Base-by-base conservation (phyloP, 345 rosid species). In the Murraya koenigii region DNA sequence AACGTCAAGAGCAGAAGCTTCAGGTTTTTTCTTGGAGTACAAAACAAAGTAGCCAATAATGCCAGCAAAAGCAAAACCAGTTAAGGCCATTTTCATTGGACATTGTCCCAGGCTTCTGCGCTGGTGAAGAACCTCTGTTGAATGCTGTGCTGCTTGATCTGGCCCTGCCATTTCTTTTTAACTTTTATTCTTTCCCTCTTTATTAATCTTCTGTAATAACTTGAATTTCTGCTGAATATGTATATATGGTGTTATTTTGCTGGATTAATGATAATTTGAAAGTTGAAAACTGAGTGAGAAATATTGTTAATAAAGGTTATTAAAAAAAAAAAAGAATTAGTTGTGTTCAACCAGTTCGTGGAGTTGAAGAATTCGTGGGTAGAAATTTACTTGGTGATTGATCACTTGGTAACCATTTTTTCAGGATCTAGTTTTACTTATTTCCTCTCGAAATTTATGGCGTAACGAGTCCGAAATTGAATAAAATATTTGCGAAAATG, bases 1-100 rank as follows among this genome's bases (percentile, higher is more conserved):
- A 1, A 90, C 97, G 3, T 93, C 98, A 14, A 84, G 58, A 0
- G 94, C 97, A 0, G 93, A 76, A 36, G 90, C 85, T 59, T 88
- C 89, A 26, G 89, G 88, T 79, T 87, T 85, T 83, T 88, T 89
- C 80, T 86, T 89, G 76, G 89, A 66, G 49, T 80, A 90, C 77
- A 91, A 73, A 15, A 87, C 90, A 1, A 83, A 55, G 84, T 84
- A 94, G 3, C 91, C 94, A 33, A 90, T 28, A 14, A 85, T 66
- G 47, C 83, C 86, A 1, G 80, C 83, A 30, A 83, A 25, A 4
- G 80, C 87, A 25, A 69, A 20, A 23, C 92, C 94, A 13, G 80
- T 85, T 1, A 86, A 28, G 13, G 87, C 93, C 75, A 87, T 86
- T 84, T 82, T 87, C 26, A 85, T 0, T 0, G 90, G 92, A 78